phyloP scores from a whole-genome alignment of 257 asterid genomes.

The Lycium barbarum region DNA sequence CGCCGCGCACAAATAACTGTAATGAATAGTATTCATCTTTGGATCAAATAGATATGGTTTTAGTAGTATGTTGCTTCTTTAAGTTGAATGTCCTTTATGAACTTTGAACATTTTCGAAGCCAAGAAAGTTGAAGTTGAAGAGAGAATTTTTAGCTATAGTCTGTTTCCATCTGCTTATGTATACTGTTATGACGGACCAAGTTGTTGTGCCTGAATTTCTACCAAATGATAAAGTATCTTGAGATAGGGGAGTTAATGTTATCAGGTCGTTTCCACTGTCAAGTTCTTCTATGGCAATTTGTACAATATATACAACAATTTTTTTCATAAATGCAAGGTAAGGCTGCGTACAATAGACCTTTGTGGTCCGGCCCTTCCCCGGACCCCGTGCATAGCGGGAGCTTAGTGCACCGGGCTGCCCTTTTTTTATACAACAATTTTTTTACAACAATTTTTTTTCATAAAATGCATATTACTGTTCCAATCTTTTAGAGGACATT shows the following conservation, averaged over 20 bases:
- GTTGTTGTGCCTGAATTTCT: constrained; percentile 5
- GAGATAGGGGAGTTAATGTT: not conserved
- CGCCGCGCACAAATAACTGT: not conserved
- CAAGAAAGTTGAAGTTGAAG: not conserved
- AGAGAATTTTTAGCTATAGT: not conserved
- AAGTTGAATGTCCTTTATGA: not conserved
- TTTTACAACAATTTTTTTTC: not conserved
- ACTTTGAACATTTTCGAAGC: not conserved
- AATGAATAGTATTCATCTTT: not conserved
- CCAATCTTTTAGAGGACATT: not conserved
- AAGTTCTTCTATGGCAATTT: not conserved
- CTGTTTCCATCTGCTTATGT: not conserved
- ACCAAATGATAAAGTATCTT: not conserved
- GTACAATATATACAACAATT: not conserved
- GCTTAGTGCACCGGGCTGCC: too few species aligned
- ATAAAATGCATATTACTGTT: not conserved
- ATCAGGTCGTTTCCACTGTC: not conserved
- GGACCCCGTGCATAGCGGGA: too few species aligned
- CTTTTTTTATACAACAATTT: not conserved
- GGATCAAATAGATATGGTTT: not conserved
- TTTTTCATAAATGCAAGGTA: not conserved
- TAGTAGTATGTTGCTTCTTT: not conserved
- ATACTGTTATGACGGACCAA: not conserved
- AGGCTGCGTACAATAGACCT: too few species aligned
- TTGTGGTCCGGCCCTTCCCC: too few species aligned